These are phyloP conservation scores for Staphylotrichum tortipilum DNA, from an alignment of 495 filamentous ascomycete genomes.

Conservation along the genomic window DNA sequence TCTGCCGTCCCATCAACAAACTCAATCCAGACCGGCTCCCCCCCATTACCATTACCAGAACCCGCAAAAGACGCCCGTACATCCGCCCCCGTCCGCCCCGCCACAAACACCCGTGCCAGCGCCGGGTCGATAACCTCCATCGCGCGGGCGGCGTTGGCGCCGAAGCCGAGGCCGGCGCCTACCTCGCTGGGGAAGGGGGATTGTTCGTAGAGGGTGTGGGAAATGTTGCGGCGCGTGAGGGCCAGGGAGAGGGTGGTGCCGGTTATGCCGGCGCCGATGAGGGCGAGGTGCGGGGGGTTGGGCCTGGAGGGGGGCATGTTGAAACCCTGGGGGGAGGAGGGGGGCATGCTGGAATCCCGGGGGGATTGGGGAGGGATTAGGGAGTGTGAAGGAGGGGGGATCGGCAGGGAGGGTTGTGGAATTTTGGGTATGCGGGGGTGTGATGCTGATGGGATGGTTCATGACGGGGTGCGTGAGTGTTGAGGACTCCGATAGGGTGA, in stretches of 20 bases:
- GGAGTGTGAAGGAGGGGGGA: no score
- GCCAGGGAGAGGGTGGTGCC: constrained; percentile 43
- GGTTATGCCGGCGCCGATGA: constrained; percentile 49
- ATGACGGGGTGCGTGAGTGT: neutral
- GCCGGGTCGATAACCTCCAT: constrained; percentile 33
- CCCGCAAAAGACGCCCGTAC: no score
- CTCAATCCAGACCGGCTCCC: constrained; percentile 12
- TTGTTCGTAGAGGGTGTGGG: constrained; percentile 47
- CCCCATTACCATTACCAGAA: neutral
- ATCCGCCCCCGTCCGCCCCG: neutral
- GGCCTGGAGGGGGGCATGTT: neutral
- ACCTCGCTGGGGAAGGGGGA: constrained; percentile 43
- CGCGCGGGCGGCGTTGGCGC: constrained; percentile 49
- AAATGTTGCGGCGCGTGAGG: constrained; percentile 33
- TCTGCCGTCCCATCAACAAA: constrained; percentile 13
- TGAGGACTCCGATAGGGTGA: neutral
- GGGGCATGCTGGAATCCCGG: neutral
- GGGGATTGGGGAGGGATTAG: neutral
- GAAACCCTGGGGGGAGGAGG: no score
- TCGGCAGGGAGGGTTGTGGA: no score
- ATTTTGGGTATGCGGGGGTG: no score
- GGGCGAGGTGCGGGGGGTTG: constrained; percentile 30
- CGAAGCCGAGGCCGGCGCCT: constrained; percentile 55
- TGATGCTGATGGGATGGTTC: no score
- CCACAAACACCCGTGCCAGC: constrained; percentile 1